Percentiles rank a stretch among this genome's conserved stretches.
phyloP scores from a whole-genome alignment of 108 stramenopile genomes.

The Cafeteria roenbergensis region DNA sequence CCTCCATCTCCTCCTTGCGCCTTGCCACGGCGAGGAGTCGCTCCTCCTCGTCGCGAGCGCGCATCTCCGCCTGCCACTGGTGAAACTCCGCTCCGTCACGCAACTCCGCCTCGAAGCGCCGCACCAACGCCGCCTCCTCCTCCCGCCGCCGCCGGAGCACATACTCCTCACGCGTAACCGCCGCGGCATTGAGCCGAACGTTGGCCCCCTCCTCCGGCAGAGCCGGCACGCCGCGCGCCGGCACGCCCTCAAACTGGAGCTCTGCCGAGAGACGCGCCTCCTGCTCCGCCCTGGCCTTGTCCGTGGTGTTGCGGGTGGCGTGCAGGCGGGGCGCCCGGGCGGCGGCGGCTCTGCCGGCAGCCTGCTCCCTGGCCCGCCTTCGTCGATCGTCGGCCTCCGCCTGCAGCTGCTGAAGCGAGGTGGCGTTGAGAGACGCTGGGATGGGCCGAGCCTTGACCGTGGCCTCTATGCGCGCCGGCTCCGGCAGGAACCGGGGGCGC shows the following conservation, averaged over 20 bases:
- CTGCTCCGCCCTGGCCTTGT: constrained; percentile 19
- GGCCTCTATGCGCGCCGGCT: constrained; percentile 40
- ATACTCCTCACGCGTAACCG: constrained; percentile 47
- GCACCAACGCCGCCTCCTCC: constrained; percentile 33
- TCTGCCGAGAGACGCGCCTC: constrained; percentile 16
- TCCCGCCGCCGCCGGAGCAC: constrained; percentile 45
- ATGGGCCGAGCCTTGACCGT: constrained; percentile 18
- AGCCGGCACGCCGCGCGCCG: constrained; percentile 19
- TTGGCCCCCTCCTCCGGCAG: constrained; percentile 19
- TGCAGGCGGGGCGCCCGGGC: too few species aligned
- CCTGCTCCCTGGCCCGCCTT: too few species aligned
- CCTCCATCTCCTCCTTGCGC: constrained; percentile 17
- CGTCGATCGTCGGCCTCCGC: constrained; percentile 27
- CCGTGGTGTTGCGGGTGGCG: too few species aligned
- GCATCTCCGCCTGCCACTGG: constrained; percentile 40
- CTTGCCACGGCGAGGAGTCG: constrained; percentile 13
- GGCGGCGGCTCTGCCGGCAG: too few species aligned
- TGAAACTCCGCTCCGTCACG: constrained; percentile 41
- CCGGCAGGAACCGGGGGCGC: constrained; percentile 19
- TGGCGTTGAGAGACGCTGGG: constrained; percentile 15
- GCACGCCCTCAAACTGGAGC: too few species aligned
- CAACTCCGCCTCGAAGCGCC: constrained; percentile 43
- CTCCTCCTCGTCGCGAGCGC: constrained; percentile 20
- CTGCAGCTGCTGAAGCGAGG: constrained; percentile 23
- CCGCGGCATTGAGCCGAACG: constrained; percentile 45